Evolutionary conservation across 2,329 filamentous ascomycete genomes (phyloP).

Genomic region (Venturiaceae sp.): DNA sequence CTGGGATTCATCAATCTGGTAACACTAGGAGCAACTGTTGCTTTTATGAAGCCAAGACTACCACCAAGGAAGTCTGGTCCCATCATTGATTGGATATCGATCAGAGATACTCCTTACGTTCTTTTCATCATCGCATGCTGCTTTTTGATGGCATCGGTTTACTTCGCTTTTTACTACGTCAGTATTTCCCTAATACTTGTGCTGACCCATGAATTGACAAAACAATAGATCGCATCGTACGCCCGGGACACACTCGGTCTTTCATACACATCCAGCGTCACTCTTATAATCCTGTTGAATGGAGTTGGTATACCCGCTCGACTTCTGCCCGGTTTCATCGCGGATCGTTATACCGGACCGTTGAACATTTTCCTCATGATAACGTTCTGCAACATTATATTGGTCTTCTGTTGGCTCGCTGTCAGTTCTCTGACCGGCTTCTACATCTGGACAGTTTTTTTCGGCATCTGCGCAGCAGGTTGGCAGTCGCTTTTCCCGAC

Average conservation of each 20-base stretch:
- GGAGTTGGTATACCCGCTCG: conserved; percentile 50
- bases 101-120: conserved; percentile 46
- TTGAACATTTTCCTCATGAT: conserved; percentile 52
- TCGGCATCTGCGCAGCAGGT: conserved; percentile 53
- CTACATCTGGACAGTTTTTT: conserved; percentile 53
- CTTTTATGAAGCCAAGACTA: conserved; percentile 36
- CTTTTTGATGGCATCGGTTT: conserved; percentile 40
- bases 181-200: conserved; percentile 21
- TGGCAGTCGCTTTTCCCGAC: conserved; percentile 60
- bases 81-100: conserved; percentile 46
- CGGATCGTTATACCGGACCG: conserved; percentile 47
- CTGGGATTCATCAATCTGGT: conserved; percentile 37
- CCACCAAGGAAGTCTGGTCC: conserved; percentile 40
- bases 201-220: conserved; percentile 12
- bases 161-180: conserved; percentile 52
- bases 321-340: conserved; percentile 46
- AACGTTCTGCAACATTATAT: conserved; percentile 29
- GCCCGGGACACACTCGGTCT: conserved; percentile 28
- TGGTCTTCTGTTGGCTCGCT: conserved; percentile 48
- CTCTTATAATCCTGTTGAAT: conserved; percentile 57
- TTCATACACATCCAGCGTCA: conserved; percentile 38
- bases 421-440: conserved; percentile 41
- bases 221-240: conserved; percentile 30
- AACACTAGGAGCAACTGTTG: conserved; percentile 22
- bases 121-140: conserved; percentile 37